Evolutionary conservation across 1,284 basidiomycete genomes (phyloP).

Genomic region (Flammula alnicola): DNA sequence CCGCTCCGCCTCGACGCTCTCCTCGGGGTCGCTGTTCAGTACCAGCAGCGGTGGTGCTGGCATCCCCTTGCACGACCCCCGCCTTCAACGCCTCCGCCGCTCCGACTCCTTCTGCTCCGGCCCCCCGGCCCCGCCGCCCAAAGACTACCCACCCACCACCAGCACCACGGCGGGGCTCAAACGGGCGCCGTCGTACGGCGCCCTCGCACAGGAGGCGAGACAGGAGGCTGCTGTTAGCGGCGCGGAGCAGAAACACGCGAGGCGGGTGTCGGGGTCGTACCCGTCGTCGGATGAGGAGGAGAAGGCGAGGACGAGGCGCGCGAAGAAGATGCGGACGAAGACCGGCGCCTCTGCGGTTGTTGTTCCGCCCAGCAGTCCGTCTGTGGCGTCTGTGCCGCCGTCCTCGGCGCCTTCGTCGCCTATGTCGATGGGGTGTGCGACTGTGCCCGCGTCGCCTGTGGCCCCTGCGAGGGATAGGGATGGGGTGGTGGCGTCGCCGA

Average conservation of each 20-base stretch:
- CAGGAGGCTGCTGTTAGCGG: too few species aligned
- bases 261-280: conserved; percentile 40
- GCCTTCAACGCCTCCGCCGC: conserved; percentile 46
- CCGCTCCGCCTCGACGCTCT: conserved; percentile 46
- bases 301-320: conserved; percentile 57
- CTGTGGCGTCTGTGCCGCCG: conserved; percentile 7
- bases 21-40: conserved; percentile 44
- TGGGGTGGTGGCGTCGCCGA: conserved; percentile 4
- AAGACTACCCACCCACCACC: conserved; percentile 30
- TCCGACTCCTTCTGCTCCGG: conserved; percentile 44
- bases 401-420: too few species aligned
- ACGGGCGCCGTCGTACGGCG: conserved; percentile 56
- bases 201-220: conserved; percentile 42
- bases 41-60: conserved; percentile 35
- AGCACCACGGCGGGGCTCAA: conserved; percentile 36
- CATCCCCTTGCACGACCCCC: conserved; percentile 40
- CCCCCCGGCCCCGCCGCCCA: conserved; percentile 35
- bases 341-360: conserved; percentile 15
- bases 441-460: conserved; percentile 1
- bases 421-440: neutral
- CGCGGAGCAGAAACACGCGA: conserved; percentile 26
- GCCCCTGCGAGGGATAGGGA: conserved; percentile 1
- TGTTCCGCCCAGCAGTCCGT: conserved; percentile 3
- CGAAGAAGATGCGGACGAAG: conserved; percentile 65
- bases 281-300: conserved; percentile 81